A percentile compares a stretch with the other conserved stretches of the same genome.
These are phyloP conservation scores for Erythrophleum ivorense DNA, from an alignment of 331 rosid species.

Conservation along the genomic window DNA sequence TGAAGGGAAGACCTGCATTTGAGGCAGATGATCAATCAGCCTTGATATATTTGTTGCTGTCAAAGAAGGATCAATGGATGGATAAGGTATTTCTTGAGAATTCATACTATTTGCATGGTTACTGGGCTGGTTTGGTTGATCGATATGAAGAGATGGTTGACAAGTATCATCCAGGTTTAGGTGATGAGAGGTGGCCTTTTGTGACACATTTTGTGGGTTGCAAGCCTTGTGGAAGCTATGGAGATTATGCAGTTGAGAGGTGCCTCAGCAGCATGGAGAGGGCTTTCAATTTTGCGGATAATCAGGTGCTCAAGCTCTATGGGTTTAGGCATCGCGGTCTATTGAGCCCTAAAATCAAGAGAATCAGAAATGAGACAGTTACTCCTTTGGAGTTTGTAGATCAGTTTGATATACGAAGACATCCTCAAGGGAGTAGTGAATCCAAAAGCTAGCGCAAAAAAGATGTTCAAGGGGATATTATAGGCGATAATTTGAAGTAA, in stretches of 20 bases:
- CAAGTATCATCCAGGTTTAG: slow-evolving; percentile 94
- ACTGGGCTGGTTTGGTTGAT: slow-evolving; percentile 97
- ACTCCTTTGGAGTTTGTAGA: slow-evolving; percentile 68
- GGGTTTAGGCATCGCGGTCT: slow-evolving; percentile 91
- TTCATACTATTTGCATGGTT: slow-evolving; percentile 89
- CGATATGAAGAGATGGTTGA: slow-evolving; percentile 96
- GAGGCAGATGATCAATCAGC: slow-evolving; percentile 99
- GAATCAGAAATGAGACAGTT: slow-evolving; percentile 70
- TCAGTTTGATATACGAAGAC: slow-evolving; percentile 64
- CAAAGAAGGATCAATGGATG: slow-evolving; percentile 89
- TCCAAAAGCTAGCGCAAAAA: slow-evolving; percentile 56
- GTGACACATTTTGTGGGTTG: slow-evolving; percentile 98
- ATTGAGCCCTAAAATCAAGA: slow-evolving; percentile 71
- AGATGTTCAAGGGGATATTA: slow-evolving; percentile 45
- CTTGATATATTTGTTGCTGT: slow-evolving; percentile 79
- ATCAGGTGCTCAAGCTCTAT: slow-evolving; percentile 87
- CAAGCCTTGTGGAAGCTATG: slow-evolving; percentile 99
- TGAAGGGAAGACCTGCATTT: slow-evolving; percentile 95
- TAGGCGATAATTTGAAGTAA: slow-evolving; percentile 53
- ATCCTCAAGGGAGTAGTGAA: slow-evolving; percentile 33
- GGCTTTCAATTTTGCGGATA: slow-evolving; percentile 94
- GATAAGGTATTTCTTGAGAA: slow-evolving; percentile 89
- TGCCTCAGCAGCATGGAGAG: slow-evolving; percentile 98
- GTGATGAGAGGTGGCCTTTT: slow-evolving; percentile 99
- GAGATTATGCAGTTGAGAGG: slow-evolving; percentile 93